phyloP scores from a whole-genome alignment of 1,284 basidiomycete genomes.

The Pisolithus thermaeus region DNA sequence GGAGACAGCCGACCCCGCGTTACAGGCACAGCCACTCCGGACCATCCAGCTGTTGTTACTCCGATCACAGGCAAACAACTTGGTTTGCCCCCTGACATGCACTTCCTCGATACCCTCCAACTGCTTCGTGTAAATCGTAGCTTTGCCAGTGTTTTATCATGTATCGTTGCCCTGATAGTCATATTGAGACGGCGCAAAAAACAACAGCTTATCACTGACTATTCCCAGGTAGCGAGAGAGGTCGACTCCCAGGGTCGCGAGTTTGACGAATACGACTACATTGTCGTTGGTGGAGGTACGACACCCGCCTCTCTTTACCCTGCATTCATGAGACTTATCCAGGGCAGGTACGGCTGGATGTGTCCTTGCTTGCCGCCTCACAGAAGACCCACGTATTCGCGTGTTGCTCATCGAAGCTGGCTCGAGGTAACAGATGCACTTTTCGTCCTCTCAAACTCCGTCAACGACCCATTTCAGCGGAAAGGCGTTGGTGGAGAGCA shows the following conservation, averaged over 20 bases:
- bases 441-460: too few species aligned
- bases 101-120: too few species aligned
- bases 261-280: conserved; percentile 49
- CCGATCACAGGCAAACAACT: too few species aligned
- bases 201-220: conserved; percentile 6
- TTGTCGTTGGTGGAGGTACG: conserved; percentile 61
- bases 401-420: conserved; percentile 66
- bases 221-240: conserved; percentile 9
- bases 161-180: too few species aligned
- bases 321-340: neutral
- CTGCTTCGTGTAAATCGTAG: too few species aligned
- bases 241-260: conserved; percentile 1
- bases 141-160: too few species aligned
- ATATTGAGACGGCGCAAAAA: too few species aligned
- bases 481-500: conserved; percentile 31
- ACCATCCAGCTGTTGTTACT: neutral
- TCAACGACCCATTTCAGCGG: conserved; percentile 12
- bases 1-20: too few species aligned
- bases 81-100: too few species aligned
- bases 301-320: neutral
- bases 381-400: conserved; percentile 49
- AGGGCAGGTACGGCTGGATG: conserved; percentile 61
- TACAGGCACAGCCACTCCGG: neutral
- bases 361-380: conserved; percentile 58
- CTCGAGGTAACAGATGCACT: conserved; percentile 38